phyloP scores from a whole-genome alignment of 805 yeast species.

The Maudiozyma serrabonitensis region DNA sequence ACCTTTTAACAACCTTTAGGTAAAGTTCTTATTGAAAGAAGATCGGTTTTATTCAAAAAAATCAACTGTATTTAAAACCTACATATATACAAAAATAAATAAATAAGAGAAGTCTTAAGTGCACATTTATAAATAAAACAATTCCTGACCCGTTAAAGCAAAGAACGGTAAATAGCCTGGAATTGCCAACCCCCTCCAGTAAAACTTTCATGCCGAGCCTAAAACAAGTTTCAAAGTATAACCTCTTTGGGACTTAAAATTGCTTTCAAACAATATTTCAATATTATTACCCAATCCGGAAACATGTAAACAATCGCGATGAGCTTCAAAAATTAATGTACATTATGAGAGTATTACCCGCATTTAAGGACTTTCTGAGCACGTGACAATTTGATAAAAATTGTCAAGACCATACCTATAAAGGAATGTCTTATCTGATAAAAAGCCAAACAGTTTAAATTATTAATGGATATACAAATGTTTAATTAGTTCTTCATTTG shows the following conservation, averaged over 20 bases:
- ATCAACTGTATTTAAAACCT: neutral
- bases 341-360: neutral
- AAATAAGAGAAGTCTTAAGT: neutral
- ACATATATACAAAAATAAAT: neutral
- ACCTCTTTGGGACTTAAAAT: neutral
- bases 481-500: too few relatives aligned
- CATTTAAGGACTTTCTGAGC: neutral
- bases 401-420: too few relatives aligned
- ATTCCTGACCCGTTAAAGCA: too few relatives aligned
- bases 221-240: neutral
- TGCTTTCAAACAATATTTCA: neutral
- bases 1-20: neutral
- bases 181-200: too few relatives aligned
- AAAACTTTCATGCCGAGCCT: neutral
- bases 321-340: neutral
- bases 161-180: too few relatives aligned
- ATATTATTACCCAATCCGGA: constrained; percentile 7
- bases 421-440: too few relatives aligned
- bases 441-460: too few relatives aligned
- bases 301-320: constrained; percentile 8
- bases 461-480: too few relatives aligned
- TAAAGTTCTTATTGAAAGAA: too few relatives aligned
- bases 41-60: too few relatives aligned
- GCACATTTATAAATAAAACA: too few relatives aligned
- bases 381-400: neutral